phyloP scores from a whole-genome alignment of 2,329 filamentous ascomycete genomes.

The Clarireedia hainanense region DNA sequence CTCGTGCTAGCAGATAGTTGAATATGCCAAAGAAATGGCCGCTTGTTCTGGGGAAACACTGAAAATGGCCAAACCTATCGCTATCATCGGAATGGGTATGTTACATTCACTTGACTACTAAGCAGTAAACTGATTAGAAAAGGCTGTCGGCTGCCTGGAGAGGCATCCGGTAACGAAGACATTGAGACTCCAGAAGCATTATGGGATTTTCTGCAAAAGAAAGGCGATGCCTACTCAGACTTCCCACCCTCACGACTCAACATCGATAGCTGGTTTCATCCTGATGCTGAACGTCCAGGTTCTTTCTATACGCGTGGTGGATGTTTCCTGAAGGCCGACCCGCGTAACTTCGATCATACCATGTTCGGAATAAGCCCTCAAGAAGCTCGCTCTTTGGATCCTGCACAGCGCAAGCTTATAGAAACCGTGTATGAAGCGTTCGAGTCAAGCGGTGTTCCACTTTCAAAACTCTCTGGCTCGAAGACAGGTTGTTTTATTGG shows the following conservation, averaged over 20 bases:
- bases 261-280: slow-evolving; percentile 11
- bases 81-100: slow-evolving; percentile 30
- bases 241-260: slow-evolving; percentile 14
- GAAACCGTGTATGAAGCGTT: slow-evolving; percentile 1
- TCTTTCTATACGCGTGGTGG: slow-evolving; percentile 11
- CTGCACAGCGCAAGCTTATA: neutral
- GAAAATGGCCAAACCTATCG: slow-evolving; percentile 22
- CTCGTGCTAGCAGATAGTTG: too few relatives aligned
- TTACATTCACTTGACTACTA: neutral
- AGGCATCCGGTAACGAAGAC: neutral
- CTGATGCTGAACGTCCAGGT: slow-evolving; percentile 9
- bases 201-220: slow-evolving; percentile 15
- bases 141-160: neutral
- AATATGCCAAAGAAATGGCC: too few relatives aligned
- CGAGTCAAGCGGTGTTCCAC: neutral
- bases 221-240: slow-evolving; percentile 12
- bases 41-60: neutral
- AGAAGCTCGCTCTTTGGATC: neutral
- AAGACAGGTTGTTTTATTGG: slow-evolving; percentile 17
- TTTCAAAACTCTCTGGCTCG: slow-evolving; percentile 10
- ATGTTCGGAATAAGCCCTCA: neutral
- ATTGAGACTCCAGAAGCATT: slow-evolving; percentile 8
- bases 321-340: slow-evolving; percentile 22
- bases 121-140: neutral
- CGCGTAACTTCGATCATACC: slow-evolving; percentile 13